Percentiles rank a stretch among this genome's conserved stretches.
phyloP scores from a whole-genome alignment of 2,329 filamentous ascomycete genomes.

The Colletotrichum limetticola region DNA sequence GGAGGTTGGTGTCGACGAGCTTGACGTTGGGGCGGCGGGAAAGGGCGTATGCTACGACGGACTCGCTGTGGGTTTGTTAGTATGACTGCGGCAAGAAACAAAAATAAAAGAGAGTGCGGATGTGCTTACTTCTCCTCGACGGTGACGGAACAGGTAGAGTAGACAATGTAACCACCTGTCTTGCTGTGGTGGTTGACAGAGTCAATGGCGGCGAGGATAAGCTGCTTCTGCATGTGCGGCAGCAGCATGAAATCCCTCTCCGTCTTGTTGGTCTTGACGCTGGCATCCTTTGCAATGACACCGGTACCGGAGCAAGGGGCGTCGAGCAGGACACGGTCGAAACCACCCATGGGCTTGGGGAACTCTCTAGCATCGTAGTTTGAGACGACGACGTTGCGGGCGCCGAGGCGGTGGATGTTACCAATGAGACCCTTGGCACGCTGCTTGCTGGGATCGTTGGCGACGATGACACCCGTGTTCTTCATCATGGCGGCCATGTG shows the following conservation, averaged over 20 bases:
- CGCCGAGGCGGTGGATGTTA: conserved; percentile 95
- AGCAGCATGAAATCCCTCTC: conserved; percentile 93
- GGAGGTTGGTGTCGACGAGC: conserved; percentile 89
- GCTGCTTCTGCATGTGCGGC: conserved; percentile 94
- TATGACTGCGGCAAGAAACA: too few relatives aligned
- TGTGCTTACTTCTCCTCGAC: conserved; percentile 80
- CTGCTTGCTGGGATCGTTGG: conserved; percentile 94
- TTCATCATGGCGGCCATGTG: conserved; percentile 97
- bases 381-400: conserved; percentile 88
- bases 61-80: conserved; percentile 69
- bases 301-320: conserved; percentile 78
- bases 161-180: conserved; percentile 94
- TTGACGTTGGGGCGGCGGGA: conserved; percentile 92
- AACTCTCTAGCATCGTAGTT: conserved; percentile 96
- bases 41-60: conserved; percentile 93
- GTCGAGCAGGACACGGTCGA: conserved; percentile 93
- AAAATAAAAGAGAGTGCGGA: too few relatives aligned
- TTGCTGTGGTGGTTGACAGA: conserved; percentile 91
- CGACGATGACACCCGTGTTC: conserved; percentile 94
- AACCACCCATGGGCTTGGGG: conserved; percentile 93
- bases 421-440: conserved; percentile 97
- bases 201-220: conserved; percentile 92
- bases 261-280: conserved; percentile 98
- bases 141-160: conserved; percentile 95
- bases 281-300: conserved; percentile 96